Base-by-base conservation (phyloP, 2,329 filamentous ascomycete species). In the Cladosporium halotolerans region DNA sequence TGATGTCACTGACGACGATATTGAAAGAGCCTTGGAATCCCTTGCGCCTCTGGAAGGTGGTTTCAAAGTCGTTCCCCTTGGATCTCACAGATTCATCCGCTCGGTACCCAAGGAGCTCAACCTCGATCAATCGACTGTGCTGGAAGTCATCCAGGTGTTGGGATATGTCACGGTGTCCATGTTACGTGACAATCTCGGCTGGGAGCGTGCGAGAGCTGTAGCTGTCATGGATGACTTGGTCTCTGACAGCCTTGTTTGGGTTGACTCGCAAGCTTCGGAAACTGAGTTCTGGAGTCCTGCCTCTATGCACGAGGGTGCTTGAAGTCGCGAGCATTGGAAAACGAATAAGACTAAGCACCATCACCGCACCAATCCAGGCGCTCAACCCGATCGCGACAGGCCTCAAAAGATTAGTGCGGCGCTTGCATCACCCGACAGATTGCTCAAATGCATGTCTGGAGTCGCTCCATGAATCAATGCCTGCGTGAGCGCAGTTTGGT, bases 21-120 rank as follows among this genome's bases (percentile, higher is more conserved):
- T 99, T 39, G 80, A 93, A 52, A 84, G 91, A 16, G 92, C 93
- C 0, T 90, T 97, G 5, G 86, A 86, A 57, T 91, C 89, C 10
- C 80, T 99, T 19, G 83, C 86, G 62, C 93, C 93, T 0, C 80
- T 99, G 2, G 91, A 91, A 0, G 89, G 88, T 0, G 89, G 90
- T 14, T 96, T 96, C 71, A 86, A 84, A 23, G 85, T 96, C 54
- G 79, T 96, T 58, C 83, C 79, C 52, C 88, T 99, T 56, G 93
- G 93, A 7, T 83, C 83, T 59, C 88, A 87, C 65, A 82, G 87
- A 57, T 93, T 96, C 72, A 92, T 99, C 52, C 83, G 93, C 28
- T 95, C 89, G 3, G 85, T 99, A 39, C 93, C 93, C 1, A 93
- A 95, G 69, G 93, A 99, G 72, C 79, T 99, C 57, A 96, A 95